phyloP scores from a whole-genome alignment of 305 asterid species.

The Plantago coronopus region DNA sequence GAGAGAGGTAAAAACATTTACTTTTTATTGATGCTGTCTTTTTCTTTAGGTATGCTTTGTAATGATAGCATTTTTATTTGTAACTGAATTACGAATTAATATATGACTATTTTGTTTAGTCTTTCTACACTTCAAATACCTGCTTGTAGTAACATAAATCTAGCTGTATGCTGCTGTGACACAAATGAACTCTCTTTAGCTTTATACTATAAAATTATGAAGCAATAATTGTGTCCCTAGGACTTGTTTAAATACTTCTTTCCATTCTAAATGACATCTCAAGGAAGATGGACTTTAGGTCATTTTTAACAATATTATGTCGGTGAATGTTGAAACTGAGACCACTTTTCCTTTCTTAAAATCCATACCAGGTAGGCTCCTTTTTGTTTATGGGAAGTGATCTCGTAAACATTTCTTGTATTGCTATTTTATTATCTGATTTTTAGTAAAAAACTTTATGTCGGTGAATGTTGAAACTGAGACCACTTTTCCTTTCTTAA shows the following conservation, averaged over 20 bases:
- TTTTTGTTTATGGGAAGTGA: neutral
- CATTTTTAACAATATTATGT: neutral
- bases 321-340: neutral
- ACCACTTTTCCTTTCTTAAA: no score
- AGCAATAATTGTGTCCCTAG: neutral
- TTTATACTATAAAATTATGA: neutral
- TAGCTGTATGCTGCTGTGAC: neutral
- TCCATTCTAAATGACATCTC: neutral
- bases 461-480: neutral
- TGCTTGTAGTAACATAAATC: neutral
- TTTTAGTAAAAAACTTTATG: no score
- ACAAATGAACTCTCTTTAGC: neutral
- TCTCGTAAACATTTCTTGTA: no score
- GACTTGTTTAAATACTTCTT: neutral
- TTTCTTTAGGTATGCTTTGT: neutral
- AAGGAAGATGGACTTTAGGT: neutral
- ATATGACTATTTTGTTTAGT: neutral
- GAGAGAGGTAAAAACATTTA: slow-evolving; percentile 65
- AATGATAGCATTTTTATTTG: neutral
- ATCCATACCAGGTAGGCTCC: neutral
- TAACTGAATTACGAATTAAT: neutral
- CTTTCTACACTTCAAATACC: neutral
- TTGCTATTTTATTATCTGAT: no score
- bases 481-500: no score
- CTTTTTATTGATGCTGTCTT: no score